Percentiles rank a stretch among this genome's conserved stretches.
Evolutionary conservation across 441 rosid species (phyloP).

Genomic region (California macrophylla): DNA sequence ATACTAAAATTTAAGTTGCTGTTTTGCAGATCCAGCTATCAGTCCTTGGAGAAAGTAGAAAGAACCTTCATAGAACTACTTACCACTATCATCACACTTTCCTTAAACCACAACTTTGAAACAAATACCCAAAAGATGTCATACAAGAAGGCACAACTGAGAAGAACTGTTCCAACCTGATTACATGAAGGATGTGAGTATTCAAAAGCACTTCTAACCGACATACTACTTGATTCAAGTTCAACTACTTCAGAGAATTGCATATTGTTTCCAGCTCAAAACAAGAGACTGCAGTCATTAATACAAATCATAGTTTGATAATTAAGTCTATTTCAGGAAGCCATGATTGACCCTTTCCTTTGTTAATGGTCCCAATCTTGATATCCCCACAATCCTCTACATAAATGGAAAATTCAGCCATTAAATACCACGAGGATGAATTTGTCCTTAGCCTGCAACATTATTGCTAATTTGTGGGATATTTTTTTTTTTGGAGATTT

Average conservation of each 20-base stretch:
- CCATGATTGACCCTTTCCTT: not conserved
- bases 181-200: conserved; percentile 11
- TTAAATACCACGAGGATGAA: not conserved
- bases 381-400: not conserved
- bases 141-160: conserved; percentile 77
- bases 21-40: not conserved
- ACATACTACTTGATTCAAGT: conserved; percentile 5
- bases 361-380: not conserved
- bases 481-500: not conserved
- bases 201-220: not conserved
- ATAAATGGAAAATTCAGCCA: not conserved
- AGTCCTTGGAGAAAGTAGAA: not conserved
- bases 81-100: conserved; percentile 93
- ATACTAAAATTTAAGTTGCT: not conserved
- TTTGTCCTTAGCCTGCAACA: conserved; percentile 2
- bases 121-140: conserved; percentile 92
- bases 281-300: not conserved
- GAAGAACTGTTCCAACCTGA: conserved; percentile 84
- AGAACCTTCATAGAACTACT: conserved; percentile 24
- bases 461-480: not conserved
- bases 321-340: not conserved
- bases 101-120: conserved; percentile 72
- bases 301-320: not conserved
- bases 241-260: not conserved
- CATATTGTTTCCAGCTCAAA: not conserved